Conservation (phyloP, 2,329 filamentous ascomycete species). For the Cytospora mali region DNA sequence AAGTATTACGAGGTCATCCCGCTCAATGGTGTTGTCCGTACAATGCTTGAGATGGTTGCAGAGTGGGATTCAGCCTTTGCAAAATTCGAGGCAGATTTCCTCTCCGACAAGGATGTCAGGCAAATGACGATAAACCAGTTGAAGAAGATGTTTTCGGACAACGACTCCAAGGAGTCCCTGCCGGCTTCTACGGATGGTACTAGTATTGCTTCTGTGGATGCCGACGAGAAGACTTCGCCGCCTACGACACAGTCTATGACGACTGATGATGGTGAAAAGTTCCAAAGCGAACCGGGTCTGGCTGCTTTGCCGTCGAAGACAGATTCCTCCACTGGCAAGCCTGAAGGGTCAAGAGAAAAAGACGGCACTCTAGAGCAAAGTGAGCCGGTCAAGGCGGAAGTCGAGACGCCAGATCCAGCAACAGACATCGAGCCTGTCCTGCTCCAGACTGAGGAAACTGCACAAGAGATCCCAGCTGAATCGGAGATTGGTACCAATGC, state of each 20-base stretch:
- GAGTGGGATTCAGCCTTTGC: slow-evolving; percentile 91
- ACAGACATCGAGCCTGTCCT: not conserved
- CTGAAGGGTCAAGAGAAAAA: slow-evolving; percentile 6
- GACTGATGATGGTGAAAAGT: slow-evolving; percentile 18
- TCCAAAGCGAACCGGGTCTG: slow-evolving; percentile 24
- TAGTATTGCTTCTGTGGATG: slow-evolving; percentile 40
- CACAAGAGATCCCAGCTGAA: slow-evolving; percentile 5
- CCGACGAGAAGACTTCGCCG: slow-evolving; percentile 50
- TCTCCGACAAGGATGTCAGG: slow-evolving; percentile 95
- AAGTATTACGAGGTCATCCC: slow-evolving; percentile 98
- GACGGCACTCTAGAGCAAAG: not conserved
- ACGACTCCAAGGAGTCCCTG: slow-evolving; percentile 78
- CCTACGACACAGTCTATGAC: slow-evolving; percentile 38
- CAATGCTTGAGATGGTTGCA: slow-evolving; percentile 88
- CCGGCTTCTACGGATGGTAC: slow-evolving; percentile 52
- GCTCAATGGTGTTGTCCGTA: slow-evolving; percentile 83
- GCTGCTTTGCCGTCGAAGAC: slow-evolving; percentile 28
- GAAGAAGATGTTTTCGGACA: slow-evolving; percentile 92
- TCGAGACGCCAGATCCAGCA: slow-evolving; percentile 1
- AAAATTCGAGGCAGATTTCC: slow-evolving; percentile 89
- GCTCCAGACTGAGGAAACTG: slow-evolving; percentile 5
- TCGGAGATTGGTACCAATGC: not conserved
- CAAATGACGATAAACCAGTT: slow-evolving; percentile 89
- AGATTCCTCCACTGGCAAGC: slow-evolving; percentile 24
- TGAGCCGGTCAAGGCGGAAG: not conserved